These are phyloP conservation scores for Monoraphidium neglectum DNA, from an alignment of 139 green algal genomes.

Conservation along the genomic window DNA sequence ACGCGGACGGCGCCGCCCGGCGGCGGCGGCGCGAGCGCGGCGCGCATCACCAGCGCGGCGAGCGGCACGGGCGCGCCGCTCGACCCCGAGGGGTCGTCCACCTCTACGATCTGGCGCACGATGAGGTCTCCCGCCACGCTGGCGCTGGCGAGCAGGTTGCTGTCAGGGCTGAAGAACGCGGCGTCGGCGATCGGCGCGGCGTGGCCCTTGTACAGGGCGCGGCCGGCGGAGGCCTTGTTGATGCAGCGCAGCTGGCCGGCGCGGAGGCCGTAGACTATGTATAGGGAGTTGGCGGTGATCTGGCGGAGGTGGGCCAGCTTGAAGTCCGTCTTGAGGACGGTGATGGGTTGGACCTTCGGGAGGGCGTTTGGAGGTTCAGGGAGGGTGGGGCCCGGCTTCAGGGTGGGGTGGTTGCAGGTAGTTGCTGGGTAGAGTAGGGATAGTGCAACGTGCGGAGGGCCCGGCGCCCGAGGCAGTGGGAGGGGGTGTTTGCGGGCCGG, in stretches of 20 bases:
- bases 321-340: conserved; percentile 57
- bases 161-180: conserved; percentile 31
- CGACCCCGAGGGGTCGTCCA: conserved; percentile 11
- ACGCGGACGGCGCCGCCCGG: conserved; percentile 11
- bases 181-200: conserved; percentile 56
- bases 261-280: conserved; percentile 84
- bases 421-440: too few species aligned
- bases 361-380: not conserved
- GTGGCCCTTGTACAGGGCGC: conserved; percentile 77
- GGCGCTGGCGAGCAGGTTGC: conserved; percentile 51
- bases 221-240: conserved; percentile 44
- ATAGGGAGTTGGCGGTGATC: conserved; percentile 66
- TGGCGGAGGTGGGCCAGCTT: conserved; percentile 34
- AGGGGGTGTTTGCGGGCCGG: too few species aligned
- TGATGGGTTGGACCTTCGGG: conserved; percentile 61
- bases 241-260: conserved; percentile 78
- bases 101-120: conserved; percentile 51
- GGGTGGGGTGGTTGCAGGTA: not conserved
- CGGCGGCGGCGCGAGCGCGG: conserved; percentile 11
- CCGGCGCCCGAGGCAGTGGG: too few species aligned
- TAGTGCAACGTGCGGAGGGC: too few species aligned
- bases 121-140: conserved; percentile 44
- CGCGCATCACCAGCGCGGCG: conserved; percentile 26
- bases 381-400: not conserved
- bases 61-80: conserved; percentile 24